Percentiles rank a stretch among this genome's conserved stretches.
Evolutionary conservation across 306 rosid genomes (phyloP).

Genomic region (Ochetophila trinervis): DNA sequence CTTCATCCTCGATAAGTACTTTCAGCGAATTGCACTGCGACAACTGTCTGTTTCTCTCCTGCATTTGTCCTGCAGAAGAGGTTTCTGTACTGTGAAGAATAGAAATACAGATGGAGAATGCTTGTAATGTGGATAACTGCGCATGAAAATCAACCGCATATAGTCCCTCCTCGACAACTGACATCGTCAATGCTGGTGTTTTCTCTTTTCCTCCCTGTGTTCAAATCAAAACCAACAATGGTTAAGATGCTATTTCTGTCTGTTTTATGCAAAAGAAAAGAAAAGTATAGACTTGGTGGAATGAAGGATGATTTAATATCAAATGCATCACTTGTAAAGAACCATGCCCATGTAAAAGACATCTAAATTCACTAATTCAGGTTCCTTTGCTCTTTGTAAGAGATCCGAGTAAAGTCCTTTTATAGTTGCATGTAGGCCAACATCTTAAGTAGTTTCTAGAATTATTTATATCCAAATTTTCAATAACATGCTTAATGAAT

Average conservation of each 20-base stretch:
- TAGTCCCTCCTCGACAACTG: conserved; percentile 60
- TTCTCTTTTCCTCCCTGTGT: conserved; percentile 72
- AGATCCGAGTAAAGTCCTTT: neutral
- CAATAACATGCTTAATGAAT: conserved; percentile 2
- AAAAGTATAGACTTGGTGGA: neutral
- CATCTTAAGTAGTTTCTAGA: neutral
- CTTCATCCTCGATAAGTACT: conserved; percentile 70
- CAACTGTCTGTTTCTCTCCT: conserved; percentile 43
- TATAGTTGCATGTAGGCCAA: neutral
- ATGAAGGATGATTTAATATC: neutral
- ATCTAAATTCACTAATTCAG: neutral
- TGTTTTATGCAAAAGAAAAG: neutral
- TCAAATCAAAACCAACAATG: conserved; percentile 20
- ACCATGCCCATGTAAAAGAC: neutral
- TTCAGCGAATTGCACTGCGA: conserved; percentile 57
- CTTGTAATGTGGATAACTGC: conserved; percentile 73
- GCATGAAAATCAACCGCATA: conserved; percentile 91
- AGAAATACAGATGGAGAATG: conserved; percentile 85
- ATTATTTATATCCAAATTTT: neutral
- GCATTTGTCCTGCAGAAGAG: conserved; percentile 20
- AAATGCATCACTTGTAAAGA: neutral
- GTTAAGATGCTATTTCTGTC: conserved; percentile 7
- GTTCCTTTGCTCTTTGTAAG: neutral
- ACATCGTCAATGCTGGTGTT: conserved; percentile 70
- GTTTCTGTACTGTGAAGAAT: conserved; percentile 70